phyloP scores from a whole-genome alignment of 129 eudicot species.

The Scalesia atractyloides region DNA sequence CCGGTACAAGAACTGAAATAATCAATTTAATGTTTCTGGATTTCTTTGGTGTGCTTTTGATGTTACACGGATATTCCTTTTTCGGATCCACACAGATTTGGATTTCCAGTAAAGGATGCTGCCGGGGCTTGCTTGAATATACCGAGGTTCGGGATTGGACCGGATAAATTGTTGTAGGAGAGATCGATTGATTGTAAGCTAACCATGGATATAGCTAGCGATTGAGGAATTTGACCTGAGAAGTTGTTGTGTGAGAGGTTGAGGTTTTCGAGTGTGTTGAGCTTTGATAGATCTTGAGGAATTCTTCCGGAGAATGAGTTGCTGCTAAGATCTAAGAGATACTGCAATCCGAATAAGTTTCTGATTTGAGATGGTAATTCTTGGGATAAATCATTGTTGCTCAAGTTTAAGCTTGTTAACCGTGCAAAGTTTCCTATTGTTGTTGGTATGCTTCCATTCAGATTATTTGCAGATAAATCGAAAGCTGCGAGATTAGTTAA shows the following conservation, averaged over 20 bases:
- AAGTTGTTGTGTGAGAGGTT: slow-evolving; percentile 80
- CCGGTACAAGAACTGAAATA: slow-evolving; percentile 47
- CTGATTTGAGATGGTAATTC: slow-evolving; percentile 69
- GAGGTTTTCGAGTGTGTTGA: slow-evolving; percentile 47
- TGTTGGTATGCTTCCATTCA: slow-evolving; percentile 60
- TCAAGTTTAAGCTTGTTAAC: slow-evolving; percentile 54
- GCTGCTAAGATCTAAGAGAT: slow-evolving; percentile 66
- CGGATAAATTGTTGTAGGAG: slow-evolving; percentile 70
- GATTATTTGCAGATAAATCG: slow-evolving; percentile 67
- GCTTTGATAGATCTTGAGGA: slow-evolving; percentile 63
- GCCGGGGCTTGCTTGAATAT: slow-evolving; percentile 47
- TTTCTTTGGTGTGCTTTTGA: neutral
- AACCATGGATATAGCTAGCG: slow-evolving; percentile 55
- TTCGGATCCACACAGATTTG: slow-evolving; percentile 70
- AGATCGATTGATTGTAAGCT: slow-evolving; percentile 62
- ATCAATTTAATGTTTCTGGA: slow-evolving; percentile 41
- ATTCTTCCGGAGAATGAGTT: slow-evolving; percentile 68
- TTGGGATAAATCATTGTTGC: slow-evolving; percentile 62
- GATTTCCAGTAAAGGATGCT: slow-evolving; percentile 53
- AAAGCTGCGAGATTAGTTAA: slow-evolving; percentile 51
- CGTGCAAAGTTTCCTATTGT: slow-evolving; percentile 47
- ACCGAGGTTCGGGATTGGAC: slow-evolving; percentile 51
- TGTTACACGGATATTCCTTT: slow-evolving; percentile 55
- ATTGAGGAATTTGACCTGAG: slow-evolving; percentile 63
- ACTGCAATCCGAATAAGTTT: slow-evolving; percentile 46